Conservation (phyloP, 305 asterid species). For the Fraxinus angustifolia region DNA sequence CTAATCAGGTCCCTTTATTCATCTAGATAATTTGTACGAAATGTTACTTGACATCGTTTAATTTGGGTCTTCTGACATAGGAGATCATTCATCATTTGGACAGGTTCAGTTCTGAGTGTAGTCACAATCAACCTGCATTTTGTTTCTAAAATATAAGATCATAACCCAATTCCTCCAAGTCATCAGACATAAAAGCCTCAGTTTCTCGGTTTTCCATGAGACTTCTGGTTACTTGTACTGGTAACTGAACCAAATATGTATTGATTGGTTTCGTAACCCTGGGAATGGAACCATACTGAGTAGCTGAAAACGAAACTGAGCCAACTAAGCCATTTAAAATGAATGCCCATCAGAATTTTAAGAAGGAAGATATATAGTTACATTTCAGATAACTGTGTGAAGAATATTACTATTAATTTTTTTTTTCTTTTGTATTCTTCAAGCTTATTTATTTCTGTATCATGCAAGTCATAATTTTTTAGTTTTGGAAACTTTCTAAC, state of each 20-base stretch:
- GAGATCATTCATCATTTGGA: neutral
- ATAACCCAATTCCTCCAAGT: neutral
- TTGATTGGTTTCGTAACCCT: neutral
- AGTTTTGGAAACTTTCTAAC: constrained; percentile 18
- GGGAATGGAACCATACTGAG: neutral
- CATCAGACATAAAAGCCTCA: neutral
- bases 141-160: neutral
- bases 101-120: neutral
- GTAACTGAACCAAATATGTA: neutral
- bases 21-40: neutral
- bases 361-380: neutral
- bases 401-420: neutral
- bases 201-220: neutral
- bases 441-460: neutral
- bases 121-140: neutral
- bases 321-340: neutral
- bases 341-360: neutral
- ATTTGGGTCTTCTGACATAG: neutral
- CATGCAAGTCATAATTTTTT: neutral
- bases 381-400: neutral
- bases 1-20: neutral
- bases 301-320: neutral
- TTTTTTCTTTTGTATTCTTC: neutral
- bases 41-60: neutral
- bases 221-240: neutral